A percentile compares a stretch with the other conserved stretches of the same genome.
Conservation (phyloP, 345 rosid genomes). For the Eucalyptus cloeziana region DNA sequence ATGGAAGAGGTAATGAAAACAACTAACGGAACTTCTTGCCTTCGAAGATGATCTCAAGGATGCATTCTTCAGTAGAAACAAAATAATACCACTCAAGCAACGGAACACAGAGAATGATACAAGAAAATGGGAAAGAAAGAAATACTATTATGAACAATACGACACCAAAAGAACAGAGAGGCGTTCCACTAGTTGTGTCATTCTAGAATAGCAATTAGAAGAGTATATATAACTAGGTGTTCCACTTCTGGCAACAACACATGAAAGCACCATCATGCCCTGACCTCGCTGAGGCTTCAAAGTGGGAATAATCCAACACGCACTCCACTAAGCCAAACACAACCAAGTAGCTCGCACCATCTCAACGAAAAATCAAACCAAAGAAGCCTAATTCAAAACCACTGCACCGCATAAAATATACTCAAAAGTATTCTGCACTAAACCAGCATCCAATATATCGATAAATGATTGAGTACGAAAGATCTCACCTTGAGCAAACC, state of each 20-base stretch:
- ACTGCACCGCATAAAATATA: neutral
- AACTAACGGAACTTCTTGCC: neutral
- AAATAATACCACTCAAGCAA: neutral
- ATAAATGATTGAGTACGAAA: neutral
- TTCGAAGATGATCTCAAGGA: neutral
- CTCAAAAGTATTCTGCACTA: neutral
- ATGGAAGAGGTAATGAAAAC: neutral
- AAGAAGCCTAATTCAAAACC: neutral
- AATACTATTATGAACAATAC: neutral
- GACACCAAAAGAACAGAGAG: neutral
- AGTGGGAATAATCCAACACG: neutral
- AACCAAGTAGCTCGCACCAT: neutral
- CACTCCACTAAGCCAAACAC: neutral
- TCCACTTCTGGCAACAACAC: neutral
- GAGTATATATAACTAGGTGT: neutral
- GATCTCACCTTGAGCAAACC: constrained; percentile 70
- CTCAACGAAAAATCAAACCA: neutral
- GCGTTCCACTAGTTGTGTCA: neutral
- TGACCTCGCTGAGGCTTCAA: neutral
- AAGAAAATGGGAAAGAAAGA: neutral
- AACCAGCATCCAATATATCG: neutral
- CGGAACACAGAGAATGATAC: neutral
- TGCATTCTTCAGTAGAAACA: neutral
- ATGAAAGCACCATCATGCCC: neutral
- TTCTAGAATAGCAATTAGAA: neutral